A percentile compares a stretch with the other conserved stretches of the same genome.
Evolutionary conservation across 176 grass and related monocot species (phyloP).

Genomic region (Aegilops tauschii): DNA sequence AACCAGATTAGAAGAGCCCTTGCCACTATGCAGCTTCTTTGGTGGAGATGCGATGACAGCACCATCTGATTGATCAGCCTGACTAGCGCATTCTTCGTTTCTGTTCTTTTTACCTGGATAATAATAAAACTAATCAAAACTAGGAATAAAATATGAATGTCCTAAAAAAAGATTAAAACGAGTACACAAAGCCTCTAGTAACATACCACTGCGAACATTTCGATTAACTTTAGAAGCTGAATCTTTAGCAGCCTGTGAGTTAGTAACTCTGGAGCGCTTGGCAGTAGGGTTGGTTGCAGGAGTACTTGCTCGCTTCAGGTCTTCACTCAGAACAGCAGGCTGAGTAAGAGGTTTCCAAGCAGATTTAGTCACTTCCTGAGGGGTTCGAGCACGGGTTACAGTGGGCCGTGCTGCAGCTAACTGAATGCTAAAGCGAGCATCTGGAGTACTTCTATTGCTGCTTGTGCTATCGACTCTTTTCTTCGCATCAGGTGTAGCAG

Average conservation of each 20-base stretch:
- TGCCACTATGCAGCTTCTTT: conserved; percentile 41
- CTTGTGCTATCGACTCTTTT: conserved; percentile 36
- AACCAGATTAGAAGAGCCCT: conserved; percentile 20
- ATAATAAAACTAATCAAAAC: neutral
- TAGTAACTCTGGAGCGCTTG: conserved; percentile 49
- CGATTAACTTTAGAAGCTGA: conserved; percentile 16
- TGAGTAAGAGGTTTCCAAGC: conserved; percentile 48
- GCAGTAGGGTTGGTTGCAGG: conserved; percentile 42
- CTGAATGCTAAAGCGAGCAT: conserved; percentile 37
- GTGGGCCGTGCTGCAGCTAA: conserved; percentile 10
- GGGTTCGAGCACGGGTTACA: conserved; percentile 33
- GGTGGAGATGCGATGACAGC: conserved; percentile 36
- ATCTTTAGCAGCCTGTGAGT: conserved; percentile 33
- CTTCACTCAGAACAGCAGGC: conserved; percentile 37
- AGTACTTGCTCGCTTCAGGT: conserved; percentile 27
- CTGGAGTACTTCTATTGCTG: neutral
- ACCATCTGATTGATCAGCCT: conserved; percentile 21
- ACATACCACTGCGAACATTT: conserved; percentile 26
- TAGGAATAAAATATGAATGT: neutral
- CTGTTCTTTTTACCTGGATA: conserved; percentile 35
- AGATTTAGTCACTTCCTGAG: conserved; percentile 36
- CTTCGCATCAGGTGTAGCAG: conserved; percentile 20
- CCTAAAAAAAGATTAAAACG: neutral
- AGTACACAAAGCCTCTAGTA: conserved; percentile 1
- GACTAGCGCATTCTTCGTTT: conserved; percentile 23